phyloP scores from a whole-genome alignment of 345 rosid species.

The Streptanthus diversifolius region DNA sequence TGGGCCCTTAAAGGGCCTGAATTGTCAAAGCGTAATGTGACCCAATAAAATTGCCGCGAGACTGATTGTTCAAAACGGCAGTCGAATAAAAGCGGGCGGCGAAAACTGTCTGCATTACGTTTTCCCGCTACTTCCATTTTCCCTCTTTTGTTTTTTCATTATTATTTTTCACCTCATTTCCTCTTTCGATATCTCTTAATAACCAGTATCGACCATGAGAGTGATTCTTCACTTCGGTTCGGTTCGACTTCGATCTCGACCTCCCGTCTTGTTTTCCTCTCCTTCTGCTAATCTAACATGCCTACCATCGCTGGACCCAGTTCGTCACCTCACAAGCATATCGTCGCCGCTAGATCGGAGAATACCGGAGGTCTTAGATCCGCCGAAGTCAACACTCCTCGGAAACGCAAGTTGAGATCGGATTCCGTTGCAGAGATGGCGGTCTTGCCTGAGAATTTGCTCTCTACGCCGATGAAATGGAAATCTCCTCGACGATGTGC shows the following conservation, averaged over 20 bases:
- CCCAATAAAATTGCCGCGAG: conserved; percentile 28
- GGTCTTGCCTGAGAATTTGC: neutral
- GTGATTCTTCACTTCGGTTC: conserved; percentile 19
- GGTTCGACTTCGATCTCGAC: neutral
- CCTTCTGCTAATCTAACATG: conserved; percentile 37
- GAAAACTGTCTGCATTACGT: conserved; percentile 6
- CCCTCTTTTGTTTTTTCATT: conserved; percentile 17
- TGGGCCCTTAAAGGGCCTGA: neutral
- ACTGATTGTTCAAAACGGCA: conserved; percentile 22
- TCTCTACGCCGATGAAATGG: conserved; percentile 39
- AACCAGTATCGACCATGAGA: conserved; percentile 29
- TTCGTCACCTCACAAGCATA: conserved; percentile 43
- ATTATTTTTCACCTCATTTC: conserved; percentile 1
- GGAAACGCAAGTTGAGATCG: conserved; percentile 58
- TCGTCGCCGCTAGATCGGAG: conserved; percentile 33
- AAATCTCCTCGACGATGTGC: conserved; percentile 52
- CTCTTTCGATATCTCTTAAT: conserved; percentile 22
- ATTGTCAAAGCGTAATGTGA: neutral
- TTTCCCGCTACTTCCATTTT: conserved; percentile 46
- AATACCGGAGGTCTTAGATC: conserved; percentile 33
- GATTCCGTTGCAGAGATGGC: conserved; percentile 17
- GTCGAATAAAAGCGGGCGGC: conserved; percentile 37
- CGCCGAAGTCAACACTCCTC: conserved; percentile 38
- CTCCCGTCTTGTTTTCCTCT: neutral
- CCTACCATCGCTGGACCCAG: conserved; percentile 47